A percentile compares a stretch with the other conserved stretches of the same genome.
These are phyloP conservation scores for Calonectria leucothoes DNA, from an alignment of 2,329 filamentous ascomycete genomes.

Conservation along the genomic window DNA sequence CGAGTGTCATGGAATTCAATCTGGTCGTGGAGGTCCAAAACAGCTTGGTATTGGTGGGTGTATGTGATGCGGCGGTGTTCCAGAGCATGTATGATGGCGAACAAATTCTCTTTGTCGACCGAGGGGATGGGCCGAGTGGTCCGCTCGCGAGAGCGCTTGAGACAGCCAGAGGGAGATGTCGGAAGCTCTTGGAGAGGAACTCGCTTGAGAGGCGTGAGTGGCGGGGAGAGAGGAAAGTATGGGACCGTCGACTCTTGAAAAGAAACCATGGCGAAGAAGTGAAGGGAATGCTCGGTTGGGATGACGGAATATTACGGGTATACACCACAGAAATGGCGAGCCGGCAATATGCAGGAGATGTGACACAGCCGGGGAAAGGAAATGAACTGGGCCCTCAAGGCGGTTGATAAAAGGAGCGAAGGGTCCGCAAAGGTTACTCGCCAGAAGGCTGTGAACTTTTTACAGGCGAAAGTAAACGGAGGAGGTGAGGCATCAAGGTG, in stretches of 20 bases:
- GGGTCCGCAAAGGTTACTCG: no score
- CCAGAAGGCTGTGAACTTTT: neutral
- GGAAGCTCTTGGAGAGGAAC: slow-evolving; percentile 43
- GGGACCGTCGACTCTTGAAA: slow-evolving; percentile 6
- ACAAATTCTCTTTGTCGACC: slow-evolving; percentile 43
- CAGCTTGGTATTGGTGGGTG: slow-evolving; percentile 10
- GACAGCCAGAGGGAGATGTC: slow-evolving; percentile 34
- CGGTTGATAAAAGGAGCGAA: neutral
- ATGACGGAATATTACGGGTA: neutral
- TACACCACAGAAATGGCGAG: neutral
- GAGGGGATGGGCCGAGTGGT: slow-evolving; percentile 39
- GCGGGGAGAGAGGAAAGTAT: slow-evolving; percentile 1
- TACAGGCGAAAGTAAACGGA: neutral
- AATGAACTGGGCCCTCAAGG: neutral
- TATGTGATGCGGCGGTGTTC: slow-evolving; percentile 26
- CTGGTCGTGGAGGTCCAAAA: slow-evolving; percentile 20
- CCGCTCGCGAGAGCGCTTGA: slow-evolving; percentile 34
- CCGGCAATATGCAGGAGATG: neutral
- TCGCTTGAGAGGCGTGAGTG: slow-evolving; percentile 34
- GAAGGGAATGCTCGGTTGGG: neutral
- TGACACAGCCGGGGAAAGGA: neutral
- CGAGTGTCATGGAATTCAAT: slow-evolving; percentile 15
- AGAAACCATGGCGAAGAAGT: slow-evolving; percentile 29
- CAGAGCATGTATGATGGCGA: slow-evolving; percentile 28
- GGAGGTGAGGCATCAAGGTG: neutral